Evolutionary conservation across 2,329 filamentous ascomycete genomes (phyloP), one percentile per base, ranked within the genome.

Genomic region (Calonectria hongkongensis): DNA sequence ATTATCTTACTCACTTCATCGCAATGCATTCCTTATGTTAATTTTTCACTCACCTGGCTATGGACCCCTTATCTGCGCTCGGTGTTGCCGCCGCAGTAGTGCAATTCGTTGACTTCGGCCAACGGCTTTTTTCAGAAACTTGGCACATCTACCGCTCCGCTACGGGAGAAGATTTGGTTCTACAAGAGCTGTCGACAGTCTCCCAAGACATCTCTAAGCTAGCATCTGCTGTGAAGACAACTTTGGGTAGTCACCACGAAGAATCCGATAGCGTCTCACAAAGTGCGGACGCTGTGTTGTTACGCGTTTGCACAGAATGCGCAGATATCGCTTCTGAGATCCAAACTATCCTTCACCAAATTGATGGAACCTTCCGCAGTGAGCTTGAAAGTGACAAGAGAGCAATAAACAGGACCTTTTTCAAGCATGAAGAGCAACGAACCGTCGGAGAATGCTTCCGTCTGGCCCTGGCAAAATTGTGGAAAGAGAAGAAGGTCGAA

Each of bases 81-180:
- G 43, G 51, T 16, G 16, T 71, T 2, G 63, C 54, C n/a, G 69
- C 69, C 10, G 63, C 63, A 13, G 54, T 51, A 4, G 64, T 71
- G 12, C 69, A 71, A 27, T 71, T 71, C 13, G 45, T 67, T 15
- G 69, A 67, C 43, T 71, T 71, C 28, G 51, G 39, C 5, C 41
- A 58, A 12, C 43, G 65, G 5, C 47, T 72, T 8, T 43, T 72
- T 9, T 69, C 51, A 9, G 62, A 60, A 15, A 58, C 70, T 5
- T 48, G 48, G 48, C 28, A 69, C 2, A 69, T 72, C 48, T 72
- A 72, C 28, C 50, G 45, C n/a, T 72, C 70, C 6, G 33, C 66
- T 4, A 33, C 56, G 13, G 71, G 66, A 4, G 30, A 62, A n/a
- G 45, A 45, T 39, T 25, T 69, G 0, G 54, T 21, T 18, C 45